These are phyloP conservation scores for Tulasnella sp. DNA, from an alignment of 768 basidiomycete species.

Conservation along the genomic window DNA sequence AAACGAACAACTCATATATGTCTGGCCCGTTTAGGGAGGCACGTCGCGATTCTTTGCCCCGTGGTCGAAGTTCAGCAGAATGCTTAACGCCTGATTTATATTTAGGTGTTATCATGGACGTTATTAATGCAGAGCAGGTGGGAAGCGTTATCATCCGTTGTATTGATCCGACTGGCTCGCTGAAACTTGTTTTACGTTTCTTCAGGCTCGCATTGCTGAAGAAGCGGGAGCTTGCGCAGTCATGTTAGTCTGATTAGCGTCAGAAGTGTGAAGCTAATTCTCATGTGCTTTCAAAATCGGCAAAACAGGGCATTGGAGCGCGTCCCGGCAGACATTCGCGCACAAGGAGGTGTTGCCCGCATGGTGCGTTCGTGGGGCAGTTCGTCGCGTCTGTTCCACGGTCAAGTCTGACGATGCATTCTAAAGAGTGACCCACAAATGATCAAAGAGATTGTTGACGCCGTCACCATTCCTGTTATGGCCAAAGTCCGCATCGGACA, in stretches of 20 bases:
- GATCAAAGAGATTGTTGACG: conserved; percentile 94
- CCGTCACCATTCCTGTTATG: conserved; percentile 98
- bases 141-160: conserved; percentile 20
- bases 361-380: conserved; percentile 67
- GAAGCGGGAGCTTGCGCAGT: conserved; percentile 98
- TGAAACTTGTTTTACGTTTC: not conserved
- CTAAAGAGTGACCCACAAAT: conserved; percentile 85
- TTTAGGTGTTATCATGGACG: conserved; percentile 96
- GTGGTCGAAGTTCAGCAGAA: conserved; percentile 32
- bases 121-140: conserved; percentile 75
- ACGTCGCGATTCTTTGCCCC: conserved; percentile 26
- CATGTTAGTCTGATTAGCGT: conserved; percentile 54
- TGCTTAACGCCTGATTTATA: conserved; percentile 41
- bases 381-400: conserved; percentile 26
- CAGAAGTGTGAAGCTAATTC: not conserved
- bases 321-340: conserved; percentile 93
- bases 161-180: not conserved
- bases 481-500: conserved; percentile 96
- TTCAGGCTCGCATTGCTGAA: conserved; percentile 91
- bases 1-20: not conserved
- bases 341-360: conserved; percentile 89
- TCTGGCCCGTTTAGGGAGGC: conserved; percentile 21
- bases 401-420: conserved; percentile 4
- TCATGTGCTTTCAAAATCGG: not conserved
- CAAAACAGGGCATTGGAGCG: conserved; percentile 68